Evolutionary conservation across 202 grass and related monocot genomes (phyloP), one percentile per base, ranked within the genome.

Genomic region (Schoenoplectus triqueter): DNA sequence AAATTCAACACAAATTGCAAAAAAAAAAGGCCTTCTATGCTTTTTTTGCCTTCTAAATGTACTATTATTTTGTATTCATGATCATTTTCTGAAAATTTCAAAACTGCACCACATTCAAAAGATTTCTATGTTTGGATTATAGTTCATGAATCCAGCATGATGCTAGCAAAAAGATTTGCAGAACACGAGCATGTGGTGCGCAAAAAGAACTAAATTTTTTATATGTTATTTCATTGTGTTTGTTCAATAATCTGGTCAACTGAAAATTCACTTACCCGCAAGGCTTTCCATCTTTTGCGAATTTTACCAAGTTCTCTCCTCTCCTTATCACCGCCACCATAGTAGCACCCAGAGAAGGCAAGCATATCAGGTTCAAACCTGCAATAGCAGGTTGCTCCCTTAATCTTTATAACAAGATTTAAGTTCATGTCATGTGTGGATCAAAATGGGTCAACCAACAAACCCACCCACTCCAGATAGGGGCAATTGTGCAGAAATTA

Each of bases 331-430:
- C 95, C 95, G 56, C 95, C 95, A 66, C 95, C 95, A 85, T 92
- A 98, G 73, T 95, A 98, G 80, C 95, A 98, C 15, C 95, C 95
- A 90, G 95, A 98, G 90, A 98, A 98, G 7, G 93, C 91, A 65
- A 98, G 95, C 95, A 98, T 98, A 63, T 98, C 95, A 91, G 90
- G 88, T 88, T 98, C 95, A 91, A 98, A 95, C 91, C 95, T 98
- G 89, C 57, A 86, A 91, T 69, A 63, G 85, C 9, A 46, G 10
- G 59, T 66, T 0, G 86, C 69, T 74, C 63, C 82, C 8, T 64
- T 61, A 42, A 84, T 14, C 61, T 60, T 60, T 63, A 57, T 66
- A 82, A 61, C 75, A 79, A 2, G 31, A 79, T 61, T 5, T 60
- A 61, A 42, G 5, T 59, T 61, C 55, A 59, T 61, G 17, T 61